Evolutionary conservation across 2,329 filamentous ascomycete species (phyloP).

Genomic region (Fusarium heterosporum): DNA sequence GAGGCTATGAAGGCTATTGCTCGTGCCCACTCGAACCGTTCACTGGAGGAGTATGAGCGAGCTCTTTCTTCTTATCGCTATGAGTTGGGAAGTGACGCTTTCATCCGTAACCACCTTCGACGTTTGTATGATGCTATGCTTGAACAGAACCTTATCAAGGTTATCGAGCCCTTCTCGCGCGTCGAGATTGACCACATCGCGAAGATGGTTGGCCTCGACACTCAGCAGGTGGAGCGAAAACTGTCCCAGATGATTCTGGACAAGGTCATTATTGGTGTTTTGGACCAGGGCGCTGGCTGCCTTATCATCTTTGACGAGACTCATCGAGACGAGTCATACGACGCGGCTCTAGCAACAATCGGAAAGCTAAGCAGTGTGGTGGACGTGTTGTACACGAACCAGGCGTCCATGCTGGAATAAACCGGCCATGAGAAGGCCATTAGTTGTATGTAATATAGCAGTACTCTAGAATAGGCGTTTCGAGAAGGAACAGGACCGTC

Average conservation of each 20-base stretch:
- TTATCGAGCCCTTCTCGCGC: constrained; percentile 97
- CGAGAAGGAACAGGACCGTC: constrained; percentile 46
- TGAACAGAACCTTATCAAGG: constrained; percentile 99
- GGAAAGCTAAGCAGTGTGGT: constrained; percentile 98
- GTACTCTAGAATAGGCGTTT: constrained; percentile 49
- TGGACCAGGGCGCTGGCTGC: constrained; percentile 97
- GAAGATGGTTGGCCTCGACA: constrained; percentile 96
- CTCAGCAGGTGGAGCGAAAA: constrained; percentile 96
- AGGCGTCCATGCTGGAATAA: constrained; percentile 94
- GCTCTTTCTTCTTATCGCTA: constrained; percentile 90
- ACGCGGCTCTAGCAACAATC: constrained; percentile 92
- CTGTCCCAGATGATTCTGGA: constrained; percentile 99
- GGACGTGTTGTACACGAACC: constrained; percentile 96
- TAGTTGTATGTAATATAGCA: constrained; percentile 50
- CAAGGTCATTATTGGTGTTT: constrained; percentile 96
- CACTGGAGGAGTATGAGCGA: constrained; percentile 95
- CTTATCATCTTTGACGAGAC: constrained; percentile 98
- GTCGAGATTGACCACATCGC: constrained; percentile 98
- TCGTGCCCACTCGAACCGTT: constrained; percentile 93
- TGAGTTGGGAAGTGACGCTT: constrained; percentile 92
- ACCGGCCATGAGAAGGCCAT: constrained; percentile 31
- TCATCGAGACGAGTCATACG: constrained; percentile 91
- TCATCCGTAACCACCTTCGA: constrained; percentile 96
- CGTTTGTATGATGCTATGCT: constrained; percentile 98
- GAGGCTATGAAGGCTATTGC: constrained; percentile 99